These are phyloP conservation scores for Suhomyces sp. DNA, from an alignment of 805 yeast genomes.

Conservation along the genomic window DNA sequence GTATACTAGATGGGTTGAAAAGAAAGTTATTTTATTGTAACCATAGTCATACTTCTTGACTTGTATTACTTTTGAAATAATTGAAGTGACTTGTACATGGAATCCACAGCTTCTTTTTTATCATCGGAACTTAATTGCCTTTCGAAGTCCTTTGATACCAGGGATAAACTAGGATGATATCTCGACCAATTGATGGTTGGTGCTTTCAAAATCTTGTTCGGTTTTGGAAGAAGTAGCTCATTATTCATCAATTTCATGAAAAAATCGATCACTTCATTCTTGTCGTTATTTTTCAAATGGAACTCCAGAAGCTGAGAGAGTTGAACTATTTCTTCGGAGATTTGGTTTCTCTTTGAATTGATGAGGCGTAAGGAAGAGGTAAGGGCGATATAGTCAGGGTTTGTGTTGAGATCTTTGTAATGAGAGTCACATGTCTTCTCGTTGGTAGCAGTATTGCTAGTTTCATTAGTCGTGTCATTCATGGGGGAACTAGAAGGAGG, in stretches of 20 bases:
- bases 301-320: slow-evolving; percentile 30
- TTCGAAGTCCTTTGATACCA: slow-evolving; percentile 21
- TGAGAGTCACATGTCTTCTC: slow-evolving; percentile 1
- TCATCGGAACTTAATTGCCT: slow-evolving; percentile 6
- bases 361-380: slow-evolving; percentile 32
- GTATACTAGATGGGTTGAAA: no score
- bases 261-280: slow-evolving; percentile 30
- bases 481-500: slow-evolving; percentile 10
- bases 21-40: no score
- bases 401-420: slow-evolving; percentile 18
- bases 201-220: slow-evolving; percentile 29
- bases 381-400: slow-evolving; percentile 39
- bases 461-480: slow-evolving; percentile 6
- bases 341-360: slow-evolving; percentile 19
- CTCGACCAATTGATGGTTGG: slow-evolving; percentile 40
- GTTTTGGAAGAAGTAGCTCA: slow-evolving; percentile 35
- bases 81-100: slow-evolving; percentile 25
- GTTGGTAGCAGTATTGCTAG: slow-evolving; percentile 1
- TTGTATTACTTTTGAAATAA: slow-evolving; percentile 19
- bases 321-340: slow-evolving; percentile 29
- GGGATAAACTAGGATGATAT: slow-evolving; percentile 30
- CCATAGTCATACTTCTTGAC: no score
- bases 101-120: slow-evolving; percentile 1
- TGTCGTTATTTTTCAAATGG: slow-evolving; percentile 13
- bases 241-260: slow-evolving; percentile 34